A percentile compares a stretch with the other conserved stretches of the same genome.
phyloP scores from a whole-genome alignment of 257 asterid species.

The Scutellaria galericulata region DNA sequence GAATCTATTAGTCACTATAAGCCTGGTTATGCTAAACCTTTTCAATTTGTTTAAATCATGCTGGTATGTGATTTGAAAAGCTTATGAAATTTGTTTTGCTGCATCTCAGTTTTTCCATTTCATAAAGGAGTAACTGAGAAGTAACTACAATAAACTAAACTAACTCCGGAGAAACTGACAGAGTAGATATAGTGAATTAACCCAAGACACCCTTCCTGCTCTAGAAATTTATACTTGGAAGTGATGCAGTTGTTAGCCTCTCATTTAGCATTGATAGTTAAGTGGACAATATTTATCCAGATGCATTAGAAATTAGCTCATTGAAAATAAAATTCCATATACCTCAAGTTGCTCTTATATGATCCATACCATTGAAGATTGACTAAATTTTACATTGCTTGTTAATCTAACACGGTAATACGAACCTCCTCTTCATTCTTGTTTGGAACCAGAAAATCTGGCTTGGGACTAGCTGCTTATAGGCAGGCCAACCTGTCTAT shows the following conservation, averaged over 20 bases:
- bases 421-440: too few species aligned
- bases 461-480: too few species aligned
- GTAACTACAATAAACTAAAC: constrained; percentile 11
- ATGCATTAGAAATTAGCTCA: not conserved
- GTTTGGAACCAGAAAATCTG: too few species aligned
- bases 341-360: not conserved
- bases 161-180: not conserved
- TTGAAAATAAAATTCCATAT: not conserved
- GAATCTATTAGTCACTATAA: not conserved
- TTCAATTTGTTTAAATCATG: constrained; percentile 10
- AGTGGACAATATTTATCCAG: not conserved
- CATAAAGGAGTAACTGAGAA: not conserved
- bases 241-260: not conserved
- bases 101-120: constrained; percentile 15
- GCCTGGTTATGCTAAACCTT: constrained; percentile 9
- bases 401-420: too few species aligned
- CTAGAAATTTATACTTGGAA: constrained; percentile 13
- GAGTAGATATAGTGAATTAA: constrained; percentile 5
- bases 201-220: not conserved
- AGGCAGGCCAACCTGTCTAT: too few species aligned
- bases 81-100: not conserved
- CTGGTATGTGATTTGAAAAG: constrained; percentile 10
- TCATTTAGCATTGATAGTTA: constrained; percentile 1
- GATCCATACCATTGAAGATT: too few species aligned
- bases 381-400: too few species aligned